These are phyloP conservation scores for Globisporangium nagaii DNA, from an alignment of 352 stramenopile genomes.

Conservation along the genomic window DNA sequence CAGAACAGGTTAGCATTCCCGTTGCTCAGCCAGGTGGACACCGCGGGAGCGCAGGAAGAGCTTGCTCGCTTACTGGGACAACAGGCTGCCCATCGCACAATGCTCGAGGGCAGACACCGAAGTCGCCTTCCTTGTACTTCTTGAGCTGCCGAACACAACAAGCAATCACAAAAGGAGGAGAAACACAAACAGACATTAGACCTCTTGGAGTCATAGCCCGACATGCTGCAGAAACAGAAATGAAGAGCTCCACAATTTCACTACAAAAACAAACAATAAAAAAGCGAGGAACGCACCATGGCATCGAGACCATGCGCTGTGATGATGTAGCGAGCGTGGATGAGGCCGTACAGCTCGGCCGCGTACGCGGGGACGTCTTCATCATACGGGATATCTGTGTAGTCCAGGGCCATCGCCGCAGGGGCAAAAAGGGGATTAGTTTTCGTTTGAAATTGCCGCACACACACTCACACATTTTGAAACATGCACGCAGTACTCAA, in stretches of 20 bases:
- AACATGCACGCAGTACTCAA: not conserved
- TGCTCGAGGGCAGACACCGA: conserved; percentile 79
- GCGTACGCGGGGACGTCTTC: conserved; percentile 83
- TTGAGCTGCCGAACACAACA: conserved; percentile 50
- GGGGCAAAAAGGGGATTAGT: not conserved
- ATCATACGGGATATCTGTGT: conserved; percentile 82
- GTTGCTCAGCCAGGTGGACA: too few species aligned
- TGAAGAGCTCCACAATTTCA: not conserved
- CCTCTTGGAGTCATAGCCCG: too few species aligned
- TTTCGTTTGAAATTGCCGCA: not conserved
- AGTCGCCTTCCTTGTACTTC: conserved; percentile 87
- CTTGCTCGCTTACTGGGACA: conserved; percentile 49
- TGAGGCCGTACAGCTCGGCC: conserved; percentile 86
- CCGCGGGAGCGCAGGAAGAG: too few species aligned
- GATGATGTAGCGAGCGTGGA: conserved; percentile 89
- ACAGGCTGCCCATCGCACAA: conserved; percentile 82
- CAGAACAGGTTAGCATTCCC: too few species aligned
- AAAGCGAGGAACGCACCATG: conserved; percentile 45
- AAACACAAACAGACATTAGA: conserved; percentile 5
- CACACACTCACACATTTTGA: not conserved
- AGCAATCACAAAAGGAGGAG: too few species aligned
- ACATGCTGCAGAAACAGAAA: too few species aligned
- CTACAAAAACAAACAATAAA: too few species aligned
- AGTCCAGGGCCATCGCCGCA: not conserved
- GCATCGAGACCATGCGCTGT: conserved; percentile 82